Evolutionary conservation across 2,329 filamentous ascomycete species (phyloP).

Genomic region (Fusarium udum): DNA sequence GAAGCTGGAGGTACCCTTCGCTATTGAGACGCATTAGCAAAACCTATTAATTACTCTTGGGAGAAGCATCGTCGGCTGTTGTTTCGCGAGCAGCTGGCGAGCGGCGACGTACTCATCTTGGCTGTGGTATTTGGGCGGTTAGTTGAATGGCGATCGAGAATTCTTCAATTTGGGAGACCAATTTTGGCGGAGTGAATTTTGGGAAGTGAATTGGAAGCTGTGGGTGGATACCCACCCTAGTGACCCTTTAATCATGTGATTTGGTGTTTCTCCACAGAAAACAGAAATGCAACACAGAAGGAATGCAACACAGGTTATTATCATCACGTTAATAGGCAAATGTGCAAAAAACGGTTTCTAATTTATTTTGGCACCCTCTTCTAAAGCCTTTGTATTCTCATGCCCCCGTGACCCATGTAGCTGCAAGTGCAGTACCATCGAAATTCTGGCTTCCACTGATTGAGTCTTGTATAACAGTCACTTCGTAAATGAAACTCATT

Average conservation of each 20-base stretch:
- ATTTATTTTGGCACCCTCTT: too few species aligned
- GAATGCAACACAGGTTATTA: too few species aligned
- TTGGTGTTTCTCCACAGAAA: too few species aligned
- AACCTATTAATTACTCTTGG: conserved; percentile 8
- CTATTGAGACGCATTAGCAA: conserved; percentile 50
- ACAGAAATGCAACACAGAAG: too few species aligned
- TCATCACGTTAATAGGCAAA: too few species aligned
- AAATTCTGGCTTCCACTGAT: neutral
- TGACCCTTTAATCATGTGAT: too few species aligned
- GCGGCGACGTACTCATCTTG: conserved; percentile 66
- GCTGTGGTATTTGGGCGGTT: conserved; percentile 56
- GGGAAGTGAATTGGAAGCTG: too few species aligned
- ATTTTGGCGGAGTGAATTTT: conserved; percentile 49
- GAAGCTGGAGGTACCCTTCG: conserved; percentile 68
- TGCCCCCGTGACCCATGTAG: too few species aligned
- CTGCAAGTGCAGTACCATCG: too few species aligned
- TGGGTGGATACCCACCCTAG: too few species aligned
- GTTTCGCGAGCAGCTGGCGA: conserved; percentile 22
- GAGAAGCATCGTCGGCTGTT: conserved; percentile 30
- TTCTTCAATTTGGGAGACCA: conserved; percentile 49
- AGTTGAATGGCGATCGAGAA: conserved; percentile 51
- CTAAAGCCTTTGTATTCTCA: too few species aligned
- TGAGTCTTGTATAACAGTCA: neutral
- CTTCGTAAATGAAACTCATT: neutral
- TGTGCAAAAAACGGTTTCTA: too few species aligned